phyloP scores from a whole-genome alignment of 2,329 filamentous ascomycete genomes.

The Chaetomiaceae sp. region DNA sequence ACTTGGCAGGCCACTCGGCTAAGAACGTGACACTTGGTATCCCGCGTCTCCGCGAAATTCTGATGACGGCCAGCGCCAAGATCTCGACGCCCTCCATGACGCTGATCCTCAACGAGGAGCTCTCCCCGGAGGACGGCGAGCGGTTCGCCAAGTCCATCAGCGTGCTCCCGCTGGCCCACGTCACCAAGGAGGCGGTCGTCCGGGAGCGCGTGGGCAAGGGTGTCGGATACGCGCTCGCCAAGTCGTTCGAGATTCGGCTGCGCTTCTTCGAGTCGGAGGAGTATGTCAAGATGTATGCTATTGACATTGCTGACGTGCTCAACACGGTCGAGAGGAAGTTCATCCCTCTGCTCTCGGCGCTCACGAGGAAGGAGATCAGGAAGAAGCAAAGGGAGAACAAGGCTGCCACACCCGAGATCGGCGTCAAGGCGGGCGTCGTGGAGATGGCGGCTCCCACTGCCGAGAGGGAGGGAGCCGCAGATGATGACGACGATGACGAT shows the following conservation, averaged over 20 bases:
- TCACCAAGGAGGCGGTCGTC: slow-evolving; percentile 76
- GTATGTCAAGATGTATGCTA: slow-evolving; percentile 82
- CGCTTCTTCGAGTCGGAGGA: slow-evolving; percentile 81
- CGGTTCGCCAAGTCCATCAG: slow-evolving; percentile 90
- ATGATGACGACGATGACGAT: slow-evolving; percentile 51
- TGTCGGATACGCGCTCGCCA: slow-evolving; percentile 64
- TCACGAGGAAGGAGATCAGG: slow-evolving; percentile 75
- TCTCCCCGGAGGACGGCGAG: slow-evolving; percentile 64
- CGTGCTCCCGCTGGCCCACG: slow-evolving; percentile 74
- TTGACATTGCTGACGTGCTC: slow-evolving; percentile 72
- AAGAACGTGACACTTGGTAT: slow-evolving; percentile 99
- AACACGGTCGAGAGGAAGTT: slow-evolving; percentile 76
- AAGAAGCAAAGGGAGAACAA: slow-evolving; percentile 65
- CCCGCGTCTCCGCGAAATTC: slow-evolving; percentile 90
- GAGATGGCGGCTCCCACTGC: slow-evolving; percentile 44
- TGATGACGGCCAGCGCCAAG: slow-evolving; percentile 90
- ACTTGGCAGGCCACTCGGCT: slow-evolving; percentile 95
- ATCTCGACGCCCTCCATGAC: slow-evolving; percentile 93
- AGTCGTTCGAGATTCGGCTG: slow-evolving; percentile 77
- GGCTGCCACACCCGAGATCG: slow-evolving; percentile 72
- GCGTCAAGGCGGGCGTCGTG: slow-evolving; percentile 48
- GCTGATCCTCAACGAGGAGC: slow-evolving; percentile 68
- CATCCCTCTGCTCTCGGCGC: slow-evolving; percentile 63
- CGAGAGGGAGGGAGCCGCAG: slow-evolving; percentile 30
- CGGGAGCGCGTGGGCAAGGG: slow-evolving; percentile 75